Conservation (phyloP, 768 basidiomycete species). For the Termitomyces sp. region DNA sequence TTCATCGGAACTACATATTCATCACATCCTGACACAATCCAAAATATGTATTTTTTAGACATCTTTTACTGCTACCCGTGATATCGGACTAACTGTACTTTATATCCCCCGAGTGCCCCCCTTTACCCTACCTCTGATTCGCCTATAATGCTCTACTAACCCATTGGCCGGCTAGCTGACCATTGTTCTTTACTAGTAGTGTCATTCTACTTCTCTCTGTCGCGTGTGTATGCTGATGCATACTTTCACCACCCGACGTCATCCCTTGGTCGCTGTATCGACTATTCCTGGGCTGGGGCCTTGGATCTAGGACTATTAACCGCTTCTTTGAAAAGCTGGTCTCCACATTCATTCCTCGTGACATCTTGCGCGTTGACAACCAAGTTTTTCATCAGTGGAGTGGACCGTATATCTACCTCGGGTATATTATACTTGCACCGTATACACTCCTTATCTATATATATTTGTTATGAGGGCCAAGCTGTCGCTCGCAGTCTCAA, state of each 20-base stretch:
- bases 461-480: no score
- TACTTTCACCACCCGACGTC: neutral
- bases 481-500: neutral
- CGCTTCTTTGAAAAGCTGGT: conserved; percentile 5
- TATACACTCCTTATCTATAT: neutral
- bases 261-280: conserved; percentile 1
- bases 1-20: conserved; percentile 4
- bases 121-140: conserved; percentile 1
- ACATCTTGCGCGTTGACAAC: conserved; percentile 2
- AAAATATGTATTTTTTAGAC: conserved; percentile 17
- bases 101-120: conserved; percentile 1
- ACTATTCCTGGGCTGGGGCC: conserved; percentile 7
- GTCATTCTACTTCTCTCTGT: conserved; percentile 5
- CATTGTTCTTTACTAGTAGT: conserved; percentile 8
- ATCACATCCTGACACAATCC: conserved; percentile 1
- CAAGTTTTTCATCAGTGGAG: neutral
- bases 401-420: neutral
- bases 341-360: conserved; percentile 6
- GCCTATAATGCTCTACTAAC: conserved; percentile 13
- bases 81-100: conserved; percentile 7
- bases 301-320: conserved; percentile 1
- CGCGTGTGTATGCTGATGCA: conserved; percentile 3
- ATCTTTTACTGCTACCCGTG: neutral
- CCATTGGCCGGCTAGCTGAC: conserved; percentile 7
- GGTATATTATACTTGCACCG: neutral